Conservation (phyloP, 139 green algal species). For the Asterochloris erici region DNA sequence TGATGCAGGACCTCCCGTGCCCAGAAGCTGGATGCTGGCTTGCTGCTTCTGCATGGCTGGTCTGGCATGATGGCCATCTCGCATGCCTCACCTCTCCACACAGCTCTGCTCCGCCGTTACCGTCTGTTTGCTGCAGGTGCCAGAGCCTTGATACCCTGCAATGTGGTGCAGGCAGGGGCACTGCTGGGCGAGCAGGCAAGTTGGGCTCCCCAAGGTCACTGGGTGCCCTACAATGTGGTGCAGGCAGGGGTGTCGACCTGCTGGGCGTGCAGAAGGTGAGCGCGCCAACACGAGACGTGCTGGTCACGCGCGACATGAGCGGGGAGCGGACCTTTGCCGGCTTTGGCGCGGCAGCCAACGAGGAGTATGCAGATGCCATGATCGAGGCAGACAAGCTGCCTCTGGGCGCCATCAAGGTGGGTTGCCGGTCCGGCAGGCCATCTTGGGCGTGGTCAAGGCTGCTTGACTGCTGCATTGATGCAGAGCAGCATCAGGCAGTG, state of each 20-base stretch:
- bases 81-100: too few species aligned
- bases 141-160: neutral
- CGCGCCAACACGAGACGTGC: constrained; percentile 78
- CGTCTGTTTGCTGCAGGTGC: too few species aligned
- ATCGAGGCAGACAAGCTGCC: constrained; percentile 61
- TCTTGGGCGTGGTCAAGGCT: too few species aligned
- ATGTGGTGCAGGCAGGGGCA: constrained; percentile 47
- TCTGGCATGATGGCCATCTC: too few species aligned
- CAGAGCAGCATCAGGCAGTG: too few species aligned
- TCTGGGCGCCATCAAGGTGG: constrained; percentile 52
- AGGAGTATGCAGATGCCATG: constrained; percentile 76
- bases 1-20: too few species aligned
- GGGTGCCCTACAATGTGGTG: neutral
- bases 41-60: too few species aligned
- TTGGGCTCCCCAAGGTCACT: too few species aligned
- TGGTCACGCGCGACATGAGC: constrained; percentile 57
- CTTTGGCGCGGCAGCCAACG: constrained; percentile 60
- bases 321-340: constrained; percentile 81
- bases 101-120: constrained; percentile 30
- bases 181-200: constrained; percentile 23
- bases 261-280: constrained; percentile 45
- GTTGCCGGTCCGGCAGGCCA: neutral
- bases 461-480: too few species aligned
- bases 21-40: too few species aligned
- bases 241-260: constrained; percentile 65